These are phyloP conservation scores for Blastocrithidia nonstop DNA, from an alignment of 208 protist genomes.

Conservation along the genomic window DNA sequence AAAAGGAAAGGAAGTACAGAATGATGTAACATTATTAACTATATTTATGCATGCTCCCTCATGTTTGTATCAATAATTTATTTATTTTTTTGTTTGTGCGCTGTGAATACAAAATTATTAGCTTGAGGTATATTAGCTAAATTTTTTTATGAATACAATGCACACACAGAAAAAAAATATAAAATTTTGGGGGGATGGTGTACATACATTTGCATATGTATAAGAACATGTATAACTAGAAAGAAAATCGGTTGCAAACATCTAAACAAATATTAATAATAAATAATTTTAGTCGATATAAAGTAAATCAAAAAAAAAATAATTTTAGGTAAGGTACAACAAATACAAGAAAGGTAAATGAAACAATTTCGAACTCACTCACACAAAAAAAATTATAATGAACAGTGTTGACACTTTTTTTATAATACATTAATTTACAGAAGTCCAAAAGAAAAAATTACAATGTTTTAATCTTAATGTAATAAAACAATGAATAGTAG, in stretches of 20 bases:
- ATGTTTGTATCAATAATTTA: too few species aligned
- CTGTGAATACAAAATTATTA: too few species aligned
- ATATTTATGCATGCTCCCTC: too few species aligned
- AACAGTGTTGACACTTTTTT: conserved; percentile 2
- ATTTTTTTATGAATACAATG: neutral
- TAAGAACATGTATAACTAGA: too few species aligned
- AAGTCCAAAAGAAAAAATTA: conserved; percentile 1
- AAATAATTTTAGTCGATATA: too few species aligned
- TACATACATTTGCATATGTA: too few species aligned
- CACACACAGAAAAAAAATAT: neutral
- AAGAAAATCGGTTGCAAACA: too few species aligned
- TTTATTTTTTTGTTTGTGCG: too few species aligned
- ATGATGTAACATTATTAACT: too few species aligned
- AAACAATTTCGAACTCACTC: conserved; percentile 2
- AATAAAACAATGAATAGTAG: neutral
- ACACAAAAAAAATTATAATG: conserved; percentile 4
- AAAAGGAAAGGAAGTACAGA: too few species aligned
- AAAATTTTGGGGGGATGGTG: too few species aligned
- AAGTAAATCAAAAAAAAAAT: conserved; percentile 3
- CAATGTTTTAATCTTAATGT: neutral
- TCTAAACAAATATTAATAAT: too few species aligned
- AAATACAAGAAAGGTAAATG: conserved; percentile 7
- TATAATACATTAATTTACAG: conserved; percentile 1
- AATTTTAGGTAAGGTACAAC: conserved; percentile 1
- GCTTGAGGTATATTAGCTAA: neutral